Percentiles rank a stretch among this genome's conserved stretches.
phyloP scores from a whole-genome alignment of 2,329 filamentous ascomycete genomes.

The Paraphoma chrysanthemicola region DNA sequence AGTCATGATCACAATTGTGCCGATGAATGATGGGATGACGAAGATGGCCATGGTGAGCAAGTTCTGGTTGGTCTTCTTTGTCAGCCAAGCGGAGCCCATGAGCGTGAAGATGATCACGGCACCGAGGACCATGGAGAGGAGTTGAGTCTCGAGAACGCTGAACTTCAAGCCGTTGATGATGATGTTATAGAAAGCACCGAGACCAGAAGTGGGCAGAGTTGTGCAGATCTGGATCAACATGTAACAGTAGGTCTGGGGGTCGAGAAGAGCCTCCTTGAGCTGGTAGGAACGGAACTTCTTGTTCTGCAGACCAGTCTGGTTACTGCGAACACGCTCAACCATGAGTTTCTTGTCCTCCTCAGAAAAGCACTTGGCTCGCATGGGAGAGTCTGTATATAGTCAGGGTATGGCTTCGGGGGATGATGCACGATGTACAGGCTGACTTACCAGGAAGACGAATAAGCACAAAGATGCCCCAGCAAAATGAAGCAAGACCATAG shows the following conservation, averaged over 20 bases:
- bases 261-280: conserved; percentile 64
- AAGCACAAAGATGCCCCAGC: conserved; percentile 67
- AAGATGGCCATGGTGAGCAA: conserved; percentile 70
- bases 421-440: background rate
- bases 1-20: conserved; percentile 75
- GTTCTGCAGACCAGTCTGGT: conserved; percentile 57
- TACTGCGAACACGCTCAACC: conserved; percentile 55
- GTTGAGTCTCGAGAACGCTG: conserved; percentile 69
- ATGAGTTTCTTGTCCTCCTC: conserved; percentile 69
- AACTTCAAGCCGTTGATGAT: conserved; percentile 76
- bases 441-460: conserved; percentile 38
- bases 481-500: conserved; percentile 68
- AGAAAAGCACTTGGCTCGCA: conserved; percentile 73
- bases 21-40: conserved; percentile 72
- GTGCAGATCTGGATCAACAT: conserved; percentile 72
- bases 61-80: conserved; percentile 74
- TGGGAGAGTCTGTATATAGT: conserved; percentile 63
- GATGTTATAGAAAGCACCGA: conserved; percentile 77
- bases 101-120: conserved; percentile 76
- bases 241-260: conserved; percentile 67
- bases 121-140: conserved; percentile 77
- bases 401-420: background rate
- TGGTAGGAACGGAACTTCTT: conserved; percentile 61
- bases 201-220: conserved; percentile 74
- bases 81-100: conserved; percentile 70